These are phyloP conservation scores for Populus pruinosa DNA, from an alignment of 345 rosid species.

Conservation along the genomic window DNA sequence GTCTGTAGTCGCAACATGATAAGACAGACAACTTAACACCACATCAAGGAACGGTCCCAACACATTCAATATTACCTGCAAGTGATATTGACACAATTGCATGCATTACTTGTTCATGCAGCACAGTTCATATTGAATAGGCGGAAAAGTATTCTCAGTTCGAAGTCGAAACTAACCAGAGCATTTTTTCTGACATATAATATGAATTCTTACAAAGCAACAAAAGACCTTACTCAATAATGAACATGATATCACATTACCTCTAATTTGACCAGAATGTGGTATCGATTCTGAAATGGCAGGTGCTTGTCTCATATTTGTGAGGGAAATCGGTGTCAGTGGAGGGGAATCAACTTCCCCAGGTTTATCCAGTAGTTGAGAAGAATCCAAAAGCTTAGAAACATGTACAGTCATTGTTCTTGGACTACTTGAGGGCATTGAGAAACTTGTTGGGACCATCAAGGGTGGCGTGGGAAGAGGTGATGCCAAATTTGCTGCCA, in stretches of 20 bases:
- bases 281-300: constrained; percentile 35
- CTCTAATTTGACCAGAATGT: constrained; percentile 66
- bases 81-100: background rate
- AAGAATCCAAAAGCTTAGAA: constrained; percentile 41
- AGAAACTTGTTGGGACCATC: constrained; percentile 66
- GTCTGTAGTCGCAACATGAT: background rate
- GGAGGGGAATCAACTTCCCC: constrained; percentile 68
- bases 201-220: background rate
- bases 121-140: background rate
- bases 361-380: constrained; percentile 32
- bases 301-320: constrained; percentile 34
- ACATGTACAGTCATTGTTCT: constrained; percentile 53
- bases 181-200: background rate
- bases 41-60: background rate
- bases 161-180: background rate
- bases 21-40: background rate
- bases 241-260: constrained; percentile 33
- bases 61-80: background rate
- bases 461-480: constrained; percentile 83
- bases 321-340: constrained; percentile 64
- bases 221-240: background rate
- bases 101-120: background rate
- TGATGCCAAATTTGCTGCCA: constrained; percentile 48
- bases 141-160: background rate
- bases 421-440: constrained; percentile 77